Conservation (phyloP, 2,329 filamentous ascomycete species). For the Penicillium sclerotigenum region DNA sequence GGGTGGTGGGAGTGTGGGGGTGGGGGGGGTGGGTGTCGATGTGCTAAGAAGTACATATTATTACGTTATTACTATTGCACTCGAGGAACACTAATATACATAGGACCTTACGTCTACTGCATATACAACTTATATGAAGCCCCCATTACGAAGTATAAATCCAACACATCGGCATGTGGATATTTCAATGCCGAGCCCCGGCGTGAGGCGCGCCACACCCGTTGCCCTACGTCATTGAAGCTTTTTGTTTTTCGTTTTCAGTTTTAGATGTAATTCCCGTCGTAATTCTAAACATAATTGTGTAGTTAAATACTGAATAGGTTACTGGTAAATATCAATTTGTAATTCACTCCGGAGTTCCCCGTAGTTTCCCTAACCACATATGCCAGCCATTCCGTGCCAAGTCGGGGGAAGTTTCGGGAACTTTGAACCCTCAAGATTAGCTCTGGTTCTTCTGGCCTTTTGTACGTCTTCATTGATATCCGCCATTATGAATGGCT, state of each 20-base stretch:
- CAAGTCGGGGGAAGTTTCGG: constrained; percentile 2
- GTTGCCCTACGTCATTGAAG: constrained; percentile 5
- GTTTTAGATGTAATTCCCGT: no score
- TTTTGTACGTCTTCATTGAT: no score
- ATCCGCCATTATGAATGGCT: no score
- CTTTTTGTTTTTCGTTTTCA: background rate
- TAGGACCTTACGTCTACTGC: no score
- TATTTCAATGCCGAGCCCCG: background rate
- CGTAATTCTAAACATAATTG: no score
- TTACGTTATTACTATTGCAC: no score
- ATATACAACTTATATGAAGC: background rate
- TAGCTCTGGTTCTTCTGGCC: no score
- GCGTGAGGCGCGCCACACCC: constrained; percentile 4
- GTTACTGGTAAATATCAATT: background rate
- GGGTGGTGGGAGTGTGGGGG: no score
- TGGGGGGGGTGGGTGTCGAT: constrained; percentile 5
- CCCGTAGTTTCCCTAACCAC: background rate
- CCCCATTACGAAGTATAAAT: background rate
- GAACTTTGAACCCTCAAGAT: background rate
- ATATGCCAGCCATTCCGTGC: background rate
- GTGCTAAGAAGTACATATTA: background rate
- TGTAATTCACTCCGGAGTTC: background rate
- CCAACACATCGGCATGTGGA: background rate
- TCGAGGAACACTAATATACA: no score
- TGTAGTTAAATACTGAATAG: no score